Conservation (phyloP, 345 rosid species). For the Isatis tinctoria region DNA sequence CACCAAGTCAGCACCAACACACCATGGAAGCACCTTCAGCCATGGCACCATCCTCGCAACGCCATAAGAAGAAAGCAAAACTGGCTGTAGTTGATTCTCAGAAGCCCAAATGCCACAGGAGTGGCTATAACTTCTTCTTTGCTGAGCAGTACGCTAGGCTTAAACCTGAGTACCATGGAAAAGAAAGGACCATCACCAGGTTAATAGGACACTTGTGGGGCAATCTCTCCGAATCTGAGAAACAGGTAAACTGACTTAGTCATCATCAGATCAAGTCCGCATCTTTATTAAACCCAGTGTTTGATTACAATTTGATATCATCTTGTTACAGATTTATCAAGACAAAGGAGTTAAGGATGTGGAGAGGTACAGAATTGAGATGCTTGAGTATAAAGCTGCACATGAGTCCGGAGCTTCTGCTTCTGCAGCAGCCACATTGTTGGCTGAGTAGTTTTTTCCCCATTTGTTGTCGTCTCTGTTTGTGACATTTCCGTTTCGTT, state of each 20-base stretch:
- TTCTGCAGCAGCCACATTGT: conserved; percentile 45
- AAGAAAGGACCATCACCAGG: neutral
- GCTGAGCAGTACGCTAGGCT: conserved; percentile 8
- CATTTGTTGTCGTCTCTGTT: conserved; percentile 11
- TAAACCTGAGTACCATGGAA: neutral
- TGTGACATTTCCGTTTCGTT: conserved; percentile 7
- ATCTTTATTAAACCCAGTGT: neutral
- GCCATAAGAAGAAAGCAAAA: neutral
- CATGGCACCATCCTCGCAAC: neutral
- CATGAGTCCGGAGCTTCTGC: conserved; percentile 52
- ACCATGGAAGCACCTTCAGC: neutral
- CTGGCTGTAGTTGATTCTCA: neutral
- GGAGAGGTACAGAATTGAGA: conserved; percentile 68
- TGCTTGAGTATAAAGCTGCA: conserved; percentile 54
- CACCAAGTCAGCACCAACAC: neutral
- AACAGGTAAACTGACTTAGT: neutral
- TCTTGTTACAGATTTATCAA: conserved; percentile 36
- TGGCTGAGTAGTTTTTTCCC: conserved; percentile 6
- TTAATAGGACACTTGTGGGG: neutral
- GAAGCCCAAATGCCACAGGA: neutral
- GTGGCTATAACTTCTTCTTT: neutral
- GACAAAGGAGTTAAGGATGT: conserved; percentile 67
- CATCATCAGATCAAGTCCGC: neutral
- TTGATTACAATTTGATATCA: neutral
- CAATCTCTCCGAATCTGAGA: neutral